Percentiles rank a stretch among this genome's conserved stretches.
phyloP scores from a whole-genome alignment of 352 stramenopile species.

The Phytophthora pini region DNA sequence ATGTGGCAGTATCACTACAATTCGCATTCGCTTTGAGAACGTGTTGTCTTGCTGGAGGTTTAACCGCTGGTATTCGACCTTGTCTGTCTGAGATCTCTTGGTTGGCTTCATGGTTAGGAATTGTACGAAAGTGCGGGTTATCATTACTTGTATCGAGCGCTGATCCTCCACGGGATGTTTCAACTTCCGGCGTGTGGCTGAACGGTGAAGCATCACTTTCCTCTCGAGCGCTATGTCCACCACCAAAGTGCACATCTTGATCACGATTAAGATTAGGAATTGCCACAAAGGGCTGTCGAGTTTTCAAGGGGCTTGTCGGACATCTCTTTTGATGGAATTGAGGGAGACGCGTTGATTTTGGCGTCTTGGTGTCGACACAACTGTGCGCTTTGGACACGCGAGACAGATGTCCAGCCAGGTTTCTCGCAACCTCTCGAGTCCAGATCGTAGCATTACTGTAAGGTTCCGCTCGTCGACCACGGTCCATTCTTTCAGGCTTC shows the following conservation, averaged over 20 bases:
- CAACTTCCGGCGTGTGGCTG: conserved; percentile 4
- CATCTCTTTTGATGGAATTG: conserved; percentile 67
- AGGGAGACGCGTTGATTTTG: conserved; percentile 57
- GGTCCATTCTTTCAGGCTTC: conserved; percentile 54
- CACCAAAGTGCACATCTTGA: conserved; percentile 11
- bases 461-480: conserved; percentile 70
- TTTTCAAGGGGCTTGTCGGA: conserved; percentile 56
- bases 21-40: conserved; percentile 1
- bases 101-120: conserved; percentile 10
- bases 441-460: conserved; percentile 83
- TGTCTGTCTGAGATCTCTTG: conserved; percentile 20
- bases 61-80: conserved; percentile 18
- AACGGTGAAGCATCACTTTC: conserved; percentile 9
- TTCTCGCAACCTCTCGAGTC: conserved; percentile 74
- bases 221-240: conserved; percentile 19
- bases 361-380: conserved; percentile 72
- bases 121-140: conserved; percentile 3
- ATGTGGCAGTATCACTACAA: conserved; percentile 15
- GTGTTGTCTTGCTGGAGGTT: conserved; percentile 15
- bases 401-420: conserved; percentile 71
- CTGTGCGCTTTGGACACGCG: conserved; percentile 76
- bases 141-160: conserved; percentile 3
- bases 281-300: conserved; percentile 18
- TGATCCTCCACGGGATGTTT: conserved; percentile 1
- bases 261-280: conserved; percentile 13